Base-by-base conservation (phyloP, 768 basidiomycete species). In the Leucosporidium yakuticum region DNA sequence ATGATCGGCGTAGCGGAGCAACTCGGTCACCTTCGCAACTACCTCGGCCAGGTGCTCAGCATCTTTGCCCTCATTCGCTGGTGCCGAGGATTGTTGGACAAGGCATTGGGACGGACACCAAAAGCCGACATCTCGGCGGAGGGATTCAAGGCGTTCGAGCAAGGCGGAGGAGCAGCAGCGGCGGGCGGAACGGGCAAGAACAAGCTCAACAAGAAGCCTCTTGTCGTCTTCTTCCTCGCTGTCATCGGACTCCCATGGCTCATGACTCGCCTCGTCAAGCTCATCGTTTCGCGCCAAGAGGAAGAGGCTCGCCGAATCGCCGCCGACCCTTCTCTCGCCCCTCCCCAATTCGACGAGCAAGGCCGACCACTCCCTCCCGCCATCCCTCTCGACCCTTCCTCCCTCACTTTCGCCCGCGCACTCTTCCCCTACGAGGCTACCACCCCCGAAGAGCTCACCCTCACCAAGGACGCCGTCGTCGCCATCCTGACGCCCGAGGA, bases 1-100 rank as follows among this genome's bases (percentile, higher is more conserved):
- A 92, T 95, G 88, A 91, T 94, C 60, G 90, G 91, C 69, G 95
- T 99, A 55, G 84, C 94, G 49, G 96, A 99, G 76, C 96, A 99
- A 77, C 88, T 99, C 75, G 87, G 86, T 4, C 90, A 91, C 74
- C 85, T 97, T 53, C 85, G 92, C 60, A 89, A 94, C 73, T 94
- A 92, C 19, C 84, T 98, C 21, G 94, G 92, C 29, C 93, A 93
- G 77, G 91, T 98, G 0, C 82, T 98, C 8, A 91, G 91, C 39
- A 79, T 98, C 47, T 97, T 99, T 76, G 91, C 91, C 5, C 83
- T 98, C 60, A 75, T 97, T 14, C 81, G 90, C 60, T 97, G 90
- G 91, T 82, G 94, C 80, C 77, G 86, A 84, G 65, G 86, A 86
- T 56, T 79, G 86, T 17, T 74, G 88, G 49, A 81, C 79, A 6